A percentile compares a stretch with the other conserved stretches of the same genome.
phyloP scores from a whole-genome alignment of 2,329 filamentous ascomycete genomes.

The Zasmidium citrigriseum region DNA sequence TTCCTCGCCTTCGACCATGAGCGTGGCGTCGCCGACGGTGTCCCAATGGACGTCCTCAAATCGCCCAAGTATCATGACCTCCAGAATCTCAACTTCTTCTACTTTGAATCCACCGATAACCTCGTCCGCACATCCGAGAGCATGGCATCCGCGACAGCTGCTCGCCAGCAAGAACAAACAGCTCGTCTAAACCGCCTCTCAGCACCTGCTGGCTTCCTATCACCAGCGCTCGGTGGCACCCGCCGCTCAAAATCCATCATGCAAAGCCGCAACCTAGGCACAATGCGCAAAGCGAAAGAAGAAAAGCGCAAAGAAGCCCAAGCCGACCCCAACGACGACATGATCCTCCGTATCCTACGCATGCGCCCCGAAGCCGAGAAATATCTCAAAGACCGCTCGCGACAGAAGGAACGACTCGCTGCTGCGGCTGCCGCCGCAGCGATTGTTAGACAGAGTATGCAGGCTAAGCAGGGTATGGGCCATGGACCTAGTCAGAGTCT shows the following conservation, averaged over 20 bases:
- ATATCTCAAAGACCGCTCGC: slow-evolving; percentile 86
- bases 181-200: slow-evolving; percentile 64
- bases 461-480: slow-evolving; percentile 41
- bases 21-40: slow-evolving; percentile 78
- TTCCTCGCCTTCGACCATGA: slow-evolving; percentile 92
- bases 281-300: slow-evolving; percentile 93
- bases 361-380: slow-evolving; percentile 89
- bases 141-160: slow-evolving; percentile 85
- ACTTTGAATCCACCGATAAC: slow-evolving; percentile 88
- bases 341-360: slow-evolving; percentile 90
- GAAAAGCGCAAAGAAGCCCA: slow-evolving; percentile 95
- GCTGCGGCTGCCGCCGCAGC: slow-evolving; percentile 88
- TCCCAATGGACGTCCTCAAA: slow-evolving; percentile 87
- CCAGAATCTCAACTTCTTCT: slow-evolving; percentile 96
- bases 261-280: slow-evolving; percentile 90
- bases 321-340: slow-evolving; percentile 95
- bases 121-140: slow-evolving; percentile 93
- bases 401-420: slow-evolving; percentile 91
- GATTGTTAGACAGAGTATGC: slow-evolving; percentile 90
- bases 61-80: slow-evolving; percentile 98
- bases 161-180: slow-evolving; percentile 65
- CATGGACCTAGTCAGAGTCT: slow-evolving; percentile 19
- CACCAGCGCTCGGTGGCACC: slow-evolving; percentile 58
- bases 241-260: slow-evolving; percentile 67
- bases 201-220: slow-evolving; percentile 56